Percentiles rank a stretch among this genome's conserved stretches.
phyloP scores from a whole-genome alignment of 768 basidiomycete species.

The Holtermanniella nyarrowii region DNA sequence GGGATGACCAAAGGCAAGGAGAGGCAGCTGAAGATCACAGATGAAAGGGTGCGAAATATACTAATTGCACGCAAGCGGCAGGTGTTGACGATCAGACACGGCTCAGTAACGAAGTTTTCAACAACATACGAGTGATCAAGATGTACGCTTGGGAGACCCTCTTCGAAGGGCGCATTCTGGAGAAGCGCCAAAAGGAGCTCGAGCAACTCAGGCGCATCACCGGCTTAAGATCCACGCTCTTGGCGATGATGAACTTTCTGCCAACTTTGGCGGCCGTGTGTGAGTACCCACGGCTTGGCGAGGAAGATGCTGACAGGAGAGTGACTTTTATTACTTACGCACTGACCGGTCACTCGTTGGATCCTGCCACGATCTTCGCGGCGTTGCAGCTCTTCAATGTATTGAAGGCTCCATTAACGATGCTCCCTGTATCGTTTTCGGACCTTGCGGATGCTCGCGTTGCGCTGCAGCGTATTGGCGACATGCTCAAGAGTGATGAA shows the following conservation, averaged over 20 bases:
- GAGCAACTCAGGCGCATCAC: not conserved
- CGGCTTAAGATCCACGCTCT: not conserved
- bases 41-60: not conserved
- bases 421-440: conserved; percentile 21
- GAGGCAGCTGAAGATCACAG: not conserved
- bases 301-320: too few species aligned
- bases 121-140: not conserved
- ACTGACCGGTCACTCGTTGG: conserved; percentile 50
- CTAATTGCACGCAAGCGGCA: too few species aligned
- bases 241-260: not conserved
- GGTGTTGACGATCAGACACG: too few species aligned
- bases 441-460: conserved; percentile 4
- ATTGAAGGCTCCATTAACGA: conserved; percentile 26
- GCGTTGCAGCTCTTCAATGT: conserved; percentile 53
- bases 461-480: conserved; percentile 4
- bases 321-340: conserved; percentile 54
- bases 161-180: not conserved
- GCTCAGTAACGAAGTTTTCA: not conserved
- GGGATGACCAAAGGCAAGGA: not conserved
- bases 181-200: not conserved
- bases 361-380: conserved; percentile 51
- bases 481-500: conserved; percentile 43
- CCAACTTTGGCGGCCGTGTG: not conserved
- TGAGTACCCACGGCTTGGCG: too few species aligned
- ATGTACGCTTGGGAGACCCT: not conserved